Conservation (phyloP, 805 yeast genomes). For the Wickerhamiella kurtzmanii region DNA sequence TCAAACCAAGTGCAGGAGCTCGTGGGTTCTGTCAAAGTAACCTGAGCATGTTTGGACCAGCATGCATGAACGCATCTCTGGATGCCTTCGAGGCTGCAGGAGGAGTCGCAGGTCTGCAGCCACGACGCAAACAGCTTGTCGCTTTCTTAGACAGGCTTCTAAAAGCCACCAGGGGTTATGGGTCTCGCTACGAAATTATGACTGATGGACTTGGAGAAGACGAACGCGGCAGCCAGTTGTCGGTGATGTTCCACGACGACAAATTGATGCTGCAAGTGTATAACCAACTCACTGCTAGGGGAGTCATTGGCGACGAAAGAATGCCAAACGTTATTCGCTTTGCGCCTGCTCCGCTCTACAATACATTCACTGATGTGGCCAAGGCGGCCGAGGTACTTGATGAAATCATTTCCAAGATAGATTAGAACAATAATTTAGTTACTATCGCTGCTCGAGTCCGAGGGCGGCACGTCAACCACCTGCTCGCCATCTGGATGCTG, state of each 20-base stretch:
- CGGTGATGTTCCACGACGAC: slow-evolving; percentile 42
- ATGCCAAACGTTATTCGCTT: slow-evolving; percentile 79
- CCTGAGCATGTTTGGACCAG: slow-evolving; percentile 78
- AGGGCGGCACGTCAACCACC: slow-evolving; percentile 7
- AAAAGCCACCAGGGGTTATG: slow-evolving; percentile 34
- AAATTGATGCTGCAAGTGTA: slow-evolving; percentile 48
- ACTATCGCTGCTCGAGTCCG: slow-evolving; percentile 5
- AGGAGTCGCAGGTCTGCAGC: slow-evolving; percentile 46
- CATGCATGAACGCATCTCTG: slow-evolving; percentile 53
- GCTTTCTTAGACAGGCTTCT: slow-evolving; percentile 39
- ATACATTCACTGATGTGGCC: slow-evolving; percentile 53
- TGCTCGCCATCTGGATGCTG: slow-evolving; percentile 24
- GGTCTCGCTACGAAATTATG: slow-evolving; percentile 42
- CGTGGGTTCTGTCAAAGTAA: slow-evolving; percentile 81
- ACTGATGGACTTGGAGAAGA: slow-evolving; percentile 45
- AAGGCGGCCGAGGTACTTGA: slow-evolving; percentile 35
- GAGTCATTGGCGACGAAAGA: slow-evolving; percentile 76
- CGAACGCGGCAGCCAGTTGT: slow-evolving; percentile 71
- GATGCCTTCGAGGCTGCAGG: slow-evolving; percentile 46
- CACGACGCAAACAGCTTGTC: slow-evolving; percentile 47
- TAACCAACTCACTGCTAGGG: slow-evolving; percentile 35
- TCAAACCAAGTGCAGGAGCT: slow-evolving; percentile 76
- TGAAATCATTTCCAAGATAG: slow-evolving; percentile 18
- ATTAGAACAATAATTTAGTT: background rate
- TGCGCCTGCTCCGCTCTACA: slow-evolving; percentile 81